Evolutionary conservation across 345 rosid species (phyloP).

Genomic region (Brassica carinata): DNA sequence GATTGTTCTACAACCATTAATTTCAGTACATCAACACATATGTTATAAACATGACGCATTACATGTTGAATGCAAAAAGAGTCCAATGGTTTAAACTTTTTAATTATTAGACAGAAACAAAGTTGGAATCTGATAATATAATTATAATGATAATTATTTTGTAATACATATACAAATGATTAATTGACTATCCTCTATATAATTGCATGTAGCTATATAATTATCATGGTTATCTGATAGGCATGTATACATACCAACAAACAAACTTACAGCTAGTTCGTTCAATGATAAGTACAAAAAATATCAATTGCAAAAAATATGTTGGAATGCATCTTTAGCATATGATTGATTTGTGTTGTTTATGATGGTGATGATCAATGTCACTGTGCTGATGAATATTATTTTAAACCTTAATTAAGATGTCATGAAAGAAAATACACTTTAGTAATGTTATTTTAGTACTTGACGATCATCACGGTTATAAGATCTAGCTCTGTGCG

Average conservation of each 20-base stretch:
- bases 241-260: not conserved
- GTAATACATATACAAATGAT: not conserved
- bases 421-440: not conserved
- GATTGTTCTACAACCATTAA: not conserved
- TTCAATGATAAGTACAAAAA: constrained; percentile 10
- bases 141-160: not conserved
- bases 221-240: not conserved
- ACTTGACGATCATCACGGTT: constrained; percentile 6
- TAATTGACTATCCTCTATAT: not conserved
- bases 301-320: constrained; percentile 7
- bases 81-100: not conserved
- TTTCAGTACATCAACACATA: not conserved
- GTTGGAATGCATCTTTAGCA: not conserved
- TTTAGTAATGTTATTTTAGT: not conserved
- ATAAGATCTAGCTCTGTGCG: constrained; percentile 13
- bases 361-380: not conserved
- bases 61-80: not conserved
- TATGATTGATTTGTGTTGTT: not conserved
- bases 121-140: not conserved
- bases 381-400: not conserved
- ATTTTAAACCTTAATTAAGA: not conserved
- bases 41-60: not conserved
- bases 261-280: constrained; percentile 12
- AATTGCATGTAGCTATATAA: constrained; percentile 5
- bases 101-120: not conserved